Percentiles rank a stretch among this genome's conserved stretches.
Conservation (phyloP, 1,284 basidiomycete species). For the Heterobasidion irregulare region DNA sequence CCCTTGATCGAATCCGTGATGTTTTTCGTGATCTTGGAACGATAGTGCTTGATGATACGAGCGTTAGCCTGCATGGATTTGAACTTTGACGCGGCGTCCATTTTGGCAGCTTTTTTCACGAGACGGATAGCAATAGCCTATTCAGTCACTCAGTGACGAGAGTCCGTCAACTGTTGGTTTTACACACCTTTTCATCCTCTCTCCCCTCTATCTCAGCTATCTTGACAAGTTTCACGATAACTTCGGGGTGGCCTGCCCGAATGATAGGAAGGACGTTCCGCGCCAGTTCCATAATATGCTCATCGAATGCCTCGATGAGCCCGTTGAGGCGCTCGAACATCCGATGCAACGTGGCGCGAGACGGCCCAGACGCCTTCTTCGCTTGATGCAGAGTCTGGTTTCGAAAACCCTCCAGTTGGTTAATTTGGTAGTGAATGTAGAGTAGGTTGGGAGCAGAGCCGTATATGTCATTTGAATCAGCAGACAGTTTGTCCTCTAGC, state of each 20-base stretch:
- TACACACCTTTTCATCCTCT: slow-evolving; percentile 86
- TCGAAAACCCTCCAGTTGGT: slow-evolving; percentile 86
- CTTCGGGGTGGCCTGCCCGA: slow-evolving; percentile 72
- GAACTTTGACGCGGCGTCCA: slow-evolving; percentile 86
- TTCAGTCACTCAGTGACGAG: neutral
- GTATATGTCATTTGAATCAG: slow-evolving; percentile 66
- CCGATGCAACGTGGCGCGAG: slow-evolving; percentile 59
- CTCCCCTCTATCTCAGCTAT: slow-evolving; percentile 90
- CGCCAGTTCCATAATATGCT: slow-evolving; percentile 77
- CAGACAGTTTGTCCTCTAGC: slow-evolving; percentile 72
- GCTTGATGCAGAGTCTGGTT: slow-evolving; percentile 92
- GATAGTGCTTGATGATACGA: slow-evolving; percentile 93
- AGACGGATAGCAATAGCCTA: slow-evolving; percentile 89
- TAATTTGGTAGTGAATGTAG: slow-evolving; percentile 84
- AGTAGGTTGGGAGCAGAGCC: slow-evolving; percentile 87
- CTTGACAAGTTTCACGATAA: slow-evolving; percentile 88
- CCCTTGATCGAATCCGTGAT: slow-evolving; percentile 74
- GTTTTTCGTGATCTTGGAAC: slow-evolving; percentile 80
- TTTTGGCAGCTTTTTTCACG: slow-evolving; percentile 86
- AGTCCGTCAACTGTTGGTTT: too few species aligned
- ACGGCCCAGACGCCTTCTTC: slow-evolving; percentile 71
- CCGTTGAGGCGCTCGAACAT: slow-evolving; percentile 88
- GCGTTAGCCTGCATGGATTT: slow-evolving; percentile 90
- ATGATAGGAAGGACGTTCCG: slow-evolving; percentile 76
- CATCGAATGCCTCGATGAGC: slow-evolving; percentile 80